Conservation (phyloP, 345 rosid species). For the Eucalyptus rudis region DNA sequence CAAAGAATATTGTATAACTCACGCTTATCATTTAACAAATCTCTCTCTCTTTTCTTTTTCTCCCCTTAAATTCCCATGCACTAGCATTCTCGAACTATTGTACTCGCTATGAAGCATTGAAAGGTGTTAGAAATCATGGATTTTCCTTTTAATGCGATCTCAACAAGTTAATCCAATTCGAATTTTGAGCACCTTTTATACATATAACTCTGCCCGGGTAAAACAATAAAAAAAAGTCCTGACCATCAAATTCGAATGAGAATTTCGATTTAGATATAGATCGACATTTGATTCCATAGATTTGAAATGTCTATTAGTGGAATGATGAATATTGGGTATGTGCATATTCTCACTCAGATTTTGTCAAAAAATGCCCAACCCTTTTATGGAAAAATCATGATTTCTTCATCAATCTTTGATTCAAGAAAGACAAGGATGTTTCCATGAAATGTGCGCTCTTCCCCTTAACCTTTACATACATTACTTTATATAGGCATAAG, state of each 20-base stretch:
- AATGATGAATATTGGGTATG: neutral
- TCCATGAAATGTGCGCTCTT: too few species aligned
- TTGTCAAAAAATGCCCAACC: too few species aligned
- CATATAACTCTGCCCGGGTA: neutral
- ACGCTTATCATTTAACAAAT: too few species aligned
- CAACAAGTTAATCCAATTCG: neutral
- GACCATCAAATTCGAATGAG: neutral
- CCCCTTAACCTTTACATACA: too few species aligned
- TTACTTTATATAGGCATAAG: too few species aligned
- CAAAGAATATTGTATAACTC: too few species aligned
- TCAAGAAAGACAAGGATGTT: too few species aligned
- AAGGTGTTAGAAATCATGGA: neutral
- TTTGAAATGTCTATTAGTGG: neutral
- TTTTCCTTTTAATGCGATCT: neutral
- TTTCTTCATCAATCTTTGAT: too few species aligned
- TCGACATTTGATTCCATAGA: neutral
- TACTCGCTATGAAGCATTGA: neutral
- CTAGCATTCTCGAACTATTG: rapidly evolving
- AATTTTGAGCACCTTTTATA: neutral
- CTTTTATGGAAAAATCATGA: too few species aligned
- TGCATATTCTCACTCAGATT: too few species aligned
- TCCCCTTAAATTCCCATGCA: neutral
- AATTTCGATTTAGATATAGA: neutral
- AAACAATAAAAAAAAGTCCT: neutral
- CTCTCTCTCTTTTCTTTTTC: too few species aligned